Evolutionary conservation across 2,329 filamentous ascomycete genomes (phyloP).

Genomic region (Aspergillus sp.): DNA sequence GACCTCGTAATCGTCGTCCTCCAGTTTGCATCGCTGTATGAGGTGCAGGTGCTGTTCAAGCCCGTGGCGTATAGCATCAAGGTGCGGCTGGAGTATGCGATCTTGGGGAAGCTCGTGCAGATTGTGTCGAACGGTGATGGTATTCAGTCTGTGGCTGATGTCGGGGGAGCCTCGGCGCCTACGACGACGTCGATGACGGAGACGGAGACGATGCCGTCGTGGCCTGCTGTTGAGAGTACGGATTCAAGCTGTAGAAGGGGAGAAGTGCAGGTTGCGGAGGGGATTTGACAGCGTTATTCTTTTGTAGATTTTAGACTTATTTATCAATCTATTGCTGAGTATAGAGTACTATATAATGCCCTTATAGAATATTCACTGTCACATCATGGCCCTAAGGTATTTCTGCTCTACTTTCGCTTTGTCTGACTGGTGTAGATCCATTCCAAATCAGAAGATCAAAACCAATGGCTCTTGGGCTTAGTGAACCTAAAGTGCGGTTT

Average conservation of each 20-base stretch:
- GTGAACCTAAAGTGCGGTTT: too few species aligned
- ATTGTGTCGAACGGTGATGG: constrained; percentile 15
- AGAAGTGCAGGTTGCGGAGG: neutral
- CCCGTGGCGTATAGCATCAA: constrained; percentile 42
- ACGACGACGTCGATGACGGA: too few species aligned
- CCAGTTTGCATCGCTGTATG: constrained; percentile 45
- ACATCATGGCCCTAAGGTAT: too few species aligned
- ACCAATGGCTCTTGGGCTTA: too few species aligned
- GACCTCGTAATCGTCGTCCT: constrained; percentile 49
- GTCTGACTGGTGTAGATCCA: too few species aligned
- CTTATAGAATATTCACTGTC: too few species aligned
- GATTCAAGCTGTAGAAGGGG: neutral
- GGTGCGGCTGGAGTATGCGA: constrained; percentile 60
- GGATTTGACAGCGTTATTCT: neutral
- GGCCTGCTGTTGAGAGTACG: neutral
- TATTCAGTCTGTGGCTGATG: neutral
- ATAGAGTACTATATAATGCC: too few species aligned
- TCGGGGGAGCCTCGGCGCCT: too few species aligned
- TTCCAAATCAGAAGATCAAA: too few species aligned
- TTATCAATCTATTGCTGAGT: too few species aligned
- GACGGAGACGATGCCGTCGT: too few species aligned
- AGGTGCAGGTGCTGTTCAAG: constrained; percentile 47
- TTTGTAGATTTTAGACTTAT: neutral
- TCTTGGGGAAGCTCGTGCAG: constrained; percentile 52
- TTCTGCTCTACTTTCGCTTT: too few species aligned